phyloP scores from a whole-genome alignment of 345 rosid species.

The Psidium guajava region DNA sequence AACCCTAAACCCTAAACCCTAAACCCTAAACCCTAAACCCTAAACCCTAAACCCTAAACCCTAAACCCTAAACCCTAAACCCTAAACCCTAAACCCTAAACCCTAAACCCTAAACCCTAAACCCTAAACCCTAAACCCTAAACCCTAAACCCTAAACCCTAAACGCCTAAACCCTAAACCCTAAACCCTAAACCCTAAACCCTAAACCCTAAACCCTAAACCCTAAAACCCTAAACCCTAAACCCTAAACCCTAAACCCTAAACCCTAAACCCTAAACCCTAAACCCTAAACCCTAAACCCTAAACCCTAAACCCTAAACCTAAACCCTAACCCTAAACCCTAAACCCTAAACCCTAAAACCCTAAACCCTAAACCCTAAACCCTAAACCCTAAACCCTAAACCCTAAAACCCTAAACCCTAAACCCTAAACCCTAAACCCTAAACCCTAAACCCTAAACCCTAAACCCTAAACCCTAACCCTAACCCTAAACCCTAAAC shows the following conservation, averaged over 20 bases:
- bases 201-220: not conserved
- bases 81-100: not conserved
- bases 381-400: slow-evolving; percentile 1
- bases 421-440: slow-evolving; percentile 2
- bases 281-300: slow-evolving; percentile 1
- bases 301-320: not conserved
- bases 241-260: slow-evolving; percentile 3
- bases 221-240: not conserved
- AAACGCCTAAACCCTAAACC: not conserved
- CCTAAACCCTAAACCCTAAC: slow-evolving; percentile 1
- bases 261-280: slow-evolving; percentile 1
- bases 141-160: not conserved
- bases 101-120: not conserved
- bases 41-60: slow-evolving; percentile 1
- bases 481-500: slow-evolving; percentile 2
- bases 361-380: slow-evolving; percentile 2
- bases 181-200: not conserved
- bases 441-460: not conserved
- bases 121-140: not conserved
- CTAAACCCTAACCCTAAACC: slow-evolving; percentile 1
- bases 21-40: not conserved
- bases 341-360: not conserved
- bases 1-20: not conserved
- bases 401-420: not conserved
- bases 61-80: not conserved